Evolutionary conservation across 2,329 filamentous ascomycete species (phyloP).

Genomic region (Phialophora expanda): DNA sequence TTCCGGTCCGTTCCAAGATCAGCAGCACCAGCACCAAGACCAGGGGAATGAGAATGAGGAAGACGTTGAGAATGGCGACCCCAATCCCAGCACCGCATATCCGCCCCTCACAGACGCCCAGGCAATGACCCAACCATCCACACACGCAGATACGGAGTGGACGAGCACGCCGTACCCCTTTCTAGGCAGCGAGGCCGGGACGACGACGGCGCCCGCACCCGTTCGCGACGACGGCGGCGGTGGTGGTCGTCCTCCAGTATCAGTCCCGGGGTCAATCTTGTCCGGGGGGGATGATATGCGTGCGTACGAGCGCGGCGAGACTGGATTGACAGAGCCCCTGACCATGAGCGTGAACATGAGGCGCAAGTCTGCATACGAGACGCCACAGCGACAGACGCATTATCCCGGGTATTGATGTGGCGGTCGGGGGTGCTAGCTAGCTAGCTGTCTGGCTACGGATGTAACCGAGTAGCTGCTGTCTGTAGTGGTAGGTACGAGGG

Average conservation of each 20-base stretch:
- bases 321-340: not conserved
- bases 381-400: not conserved
- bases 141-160: conserved; percentile 15
- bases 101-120: not conserved
- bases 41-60: too few relatives aligned
- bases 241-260: too few relatives aligned
- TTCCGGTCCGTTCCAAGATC: not conserved
- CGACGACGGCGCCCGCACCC: not conserved
- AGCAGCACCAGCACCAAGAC: not conserved
- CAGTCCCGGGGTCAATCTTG: too few relatives aligned
- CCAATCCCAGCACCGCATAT: not conserved
- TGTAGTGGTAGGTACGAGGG: too few relatives aligned
- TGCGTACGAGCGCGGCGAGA: not conserved
- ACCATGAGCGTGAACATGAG: not conserved
- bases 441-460: too few relatives aligned
- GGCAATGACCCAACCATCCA: not conserved
- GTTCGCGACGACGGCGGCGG: too few relatives aligned
- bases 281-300: not conserved
- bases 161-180: conserved; percentile 22
- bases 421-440: too few relatives aligned
- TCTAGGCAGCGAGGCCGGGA: conserved; percentile 7
- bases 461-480: too few relatives aligned
- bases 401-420: not conserved
- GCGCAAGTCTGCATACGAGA: not conserved
- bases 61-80: not conserved